These are phyloP conservation scores for Fusarium pininemorale DNA, from an alignment of 2,329 filamentous ascomycete genomes.

Conservation along the genomic window DNA sequence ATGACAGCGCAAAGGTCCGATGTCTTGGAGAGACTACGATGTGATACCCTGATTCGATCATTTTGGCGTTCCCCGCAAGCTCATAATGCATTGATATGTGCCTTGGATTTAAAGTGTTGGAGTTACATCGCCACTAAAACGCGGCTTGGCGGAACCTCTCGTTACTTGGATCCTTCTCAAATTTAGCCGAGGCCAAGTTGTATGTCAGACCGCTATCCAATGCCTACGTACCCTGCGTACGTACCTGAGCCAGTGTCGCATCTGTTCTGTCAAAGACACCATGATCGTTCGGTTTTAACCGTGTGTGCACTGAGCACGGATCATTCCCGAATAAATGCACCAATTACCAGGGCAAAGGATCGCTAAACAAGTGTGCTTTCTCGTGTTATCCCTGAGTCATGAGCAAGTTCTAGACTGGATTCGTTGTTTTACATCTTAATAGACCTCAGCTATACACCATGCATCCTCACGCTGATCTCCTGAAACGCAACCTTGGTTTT, in stretches of 20 bases:
- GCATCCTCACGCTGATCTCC: background rate
- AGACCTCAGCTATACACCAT: background rate
- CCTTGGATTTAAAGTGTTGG: background rate
- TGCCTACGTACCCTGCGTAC: background rate
- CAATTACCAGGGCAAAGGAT: background rate
- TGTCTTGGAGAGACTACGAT: background rate
- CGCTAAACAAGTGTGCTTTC: background rate
- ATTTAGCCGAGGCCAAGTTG: slow-evolving; percentile 8
- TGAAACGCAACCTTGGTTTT: slow-evolving; percentile 20
- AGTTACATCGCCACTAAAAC: background rate
- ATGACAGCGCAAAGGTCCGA: background rate
- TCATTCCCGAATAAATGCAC: slow-evolving; percentile 10
- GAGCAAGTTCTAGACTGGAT: background rate
- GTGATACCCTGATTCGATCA: background rate
- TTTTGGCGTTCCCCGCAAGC: slow-evolving; percentile 1
- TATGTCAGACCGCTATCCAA: background rate
- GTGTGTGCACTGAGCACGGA: background rate
- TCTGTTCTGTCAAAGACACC: background rate
- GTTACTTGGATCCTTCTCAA: background rate
- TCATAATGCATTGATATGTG: background rate
- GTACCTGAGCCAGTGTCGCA: background rate
- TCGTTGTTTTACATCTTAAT: background rate
- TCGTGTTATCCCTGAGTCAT: background rate
- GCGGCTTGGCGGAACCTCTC: background rate
- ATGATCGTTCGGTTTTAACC: background rate